A percentile compares a stretch with the other conserved stretches of the same genome.
Evolutionary conservation across 2,329 filamentous ascomycete species (phyloP).

Genomic region (Furcasterigmium sp.): DNA sequence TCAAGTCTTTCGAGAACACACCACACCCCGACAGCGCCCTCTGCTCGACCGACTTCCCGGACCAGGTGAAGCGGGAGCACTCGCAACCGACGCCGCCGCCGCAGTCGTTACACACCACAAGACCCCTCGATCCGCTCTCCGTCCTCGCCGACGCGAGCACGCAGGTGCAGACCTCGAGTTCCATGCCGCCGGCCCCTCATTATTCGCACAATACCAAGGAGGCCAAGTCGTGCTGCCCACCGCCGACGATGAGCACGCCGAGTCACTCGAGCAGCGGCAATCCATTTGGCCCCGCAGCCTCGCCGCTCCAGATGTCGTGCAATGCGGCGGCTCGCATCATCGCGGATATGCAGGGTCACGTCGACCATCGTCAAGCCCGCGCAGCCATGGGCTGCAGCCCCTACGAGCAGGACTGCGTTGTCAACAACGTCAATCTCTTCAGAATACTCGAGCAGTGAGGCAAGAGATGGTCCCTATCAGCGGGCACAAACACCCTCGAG

Average conservation of each 20-base stretch:
- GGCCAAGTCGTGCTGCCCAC: not conserved
- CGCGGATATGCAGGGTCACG: slow-evolving; percentile 30
- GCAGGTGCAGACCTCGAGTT: not conserved
- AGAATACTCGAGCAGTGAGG: slow-evolving; percentile 22
- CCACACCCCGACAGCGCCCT: not conserved
- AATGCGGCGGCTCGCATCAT: slow-evolving; percentile 29
- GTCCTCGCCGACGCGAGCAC: slow-evolving; percentile 4
- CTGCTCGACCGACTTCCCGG: not conserved
- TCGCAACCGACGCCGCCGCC: not conserved
- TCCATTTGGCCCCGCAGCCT: slow-evolving; percentile 8
- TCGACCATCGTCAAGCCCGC: slow-evolving; percentile 18
- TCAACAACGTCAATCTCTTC: slow-evolving; percentile 28
- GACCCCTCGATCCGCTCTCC: slow-evolving; percentile 1
- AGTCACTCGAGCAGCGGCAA: not conserved
- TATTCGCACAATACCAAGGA: not conserved
- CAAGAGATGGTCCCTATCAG: not conserved
- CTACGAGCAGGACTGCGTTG: slow-evolving; percentile 20
- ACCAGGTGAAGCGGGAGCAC: not conserved
- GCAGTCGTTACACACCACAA: not conserved
- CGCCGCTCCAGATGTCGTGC: slow-evolving; percentile 27
- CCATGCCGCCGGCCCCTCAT: not conserved
- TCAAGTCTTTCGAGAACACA: slow-evolving; percentile 26
- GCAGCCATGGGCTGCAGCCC: slow-evolving; percentile 22
- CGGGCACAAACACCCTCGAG: too few species aligned
- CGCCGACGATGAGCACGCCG: slow-evolving; percentile 12